These are phyloP conservation scores for Suillus ampliporus DNA, from an alignment of 768 basidiomycete genomes.

Conservation along the genomic window DNA sequence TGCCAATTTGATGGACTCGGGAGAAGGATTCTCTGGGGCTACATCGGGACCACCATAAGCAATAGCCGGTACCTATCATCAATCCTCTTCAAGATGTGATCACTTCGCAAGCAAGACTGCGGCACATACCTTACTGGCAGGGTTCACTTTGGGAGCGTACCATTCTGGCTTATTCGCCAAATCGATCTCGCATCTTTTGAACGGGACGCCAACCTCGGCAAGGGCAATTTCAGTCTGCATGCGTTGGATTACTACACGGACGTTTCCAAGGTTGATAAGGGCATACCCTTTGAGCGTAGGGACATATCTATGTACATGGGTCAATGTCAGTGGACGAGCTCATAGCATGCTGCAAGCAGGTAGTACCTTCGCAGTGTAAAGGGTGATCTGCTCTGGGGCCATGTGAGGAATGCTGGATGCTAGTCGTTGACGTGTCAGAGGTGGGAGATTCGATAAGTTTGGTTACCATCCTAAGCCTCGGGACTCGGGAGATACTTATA, in stretches of 20 bases:
- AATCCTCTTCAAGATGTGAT: background rate
- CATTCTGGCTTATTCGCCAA: conserved; percentile 70
- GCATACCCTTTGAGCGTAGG: conserved; percentile 61
- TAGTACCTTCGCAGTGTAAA: conserved; percentile 55
- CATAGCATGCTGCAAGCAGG: background rate
- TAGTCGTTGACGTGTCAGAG: background rate
- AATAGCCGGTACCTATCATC: conserved; percentile 57
- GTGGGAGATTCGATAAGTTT: background rate
- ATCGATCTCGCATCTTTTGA: conserved; percentile 61
- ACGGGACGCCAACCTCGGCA: conserved; percentile 55
- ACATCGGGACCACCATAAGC: conserved; percentile 66
- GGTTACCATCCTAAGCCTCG: no score
- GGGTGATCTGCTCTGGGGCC: conserved; percentile 40
- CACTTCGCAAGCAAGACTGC: background rate
- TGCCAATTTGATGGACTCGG: conserved; percentile 62
- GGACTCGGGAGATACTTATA: no score
- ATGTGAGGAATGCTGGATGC: background rate
- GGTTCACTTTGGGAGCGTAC: conserved; percentile 70
- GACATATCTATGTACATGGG: conserved; percentile 50
- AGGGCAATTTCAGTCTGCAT: conserved; percentile 64
- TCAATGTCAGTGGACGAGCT: conserved; percentile 7
- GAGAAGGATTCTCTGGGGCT: conserved; percentile 59
- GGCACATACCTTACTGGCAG: conserved; percentile 62
- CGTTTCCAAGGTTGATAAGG: background rate
- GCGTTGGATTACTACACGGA: background rate